phyloP scores from a whole-genome alignment of 192 early-diverging fungal genomes.

The Pilobolus umbonatus region DNA sequence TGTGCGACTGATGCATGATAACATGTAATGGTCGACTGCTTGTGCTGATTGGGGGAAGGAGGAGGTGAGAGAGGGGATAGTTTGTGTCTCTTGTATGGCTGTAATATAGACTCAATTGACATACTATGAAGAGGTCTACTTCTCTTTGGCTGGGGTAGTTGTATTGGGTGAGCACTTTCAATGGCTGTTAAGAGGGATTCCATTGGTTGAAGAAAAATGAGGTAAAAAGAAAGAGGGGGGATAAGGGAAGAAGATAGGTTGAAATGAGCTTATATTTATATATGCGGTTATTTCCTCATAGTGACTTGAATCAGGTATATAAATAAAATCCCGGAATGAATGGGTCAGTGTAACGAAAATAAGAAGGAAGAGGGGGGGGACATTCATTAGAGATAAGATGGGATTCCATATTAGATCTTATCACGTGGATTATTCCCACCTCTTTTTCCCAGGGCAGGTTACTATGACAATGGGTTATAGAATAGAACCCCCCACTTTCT shows the following conservation, averaged over 20 bases:
- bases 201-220: conserved; percentile 16
- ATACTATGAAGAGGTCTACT: conserved; percentile 12
- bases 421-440: conserved; percentile 14
- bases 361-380: conserved; percentile 14
- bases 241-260: background rate
- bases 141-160: conserved; percentile 10
- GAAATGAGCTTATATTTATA: background rate
- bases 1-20: conserved; percentile 82
- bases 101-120: conserved; percentile 30
- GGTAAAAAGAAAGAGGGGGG: background rate
- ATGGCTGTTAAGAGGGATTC: conserved; percentile 28
- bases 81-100: conserved; percentile 1
- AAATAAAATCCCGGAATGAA: background rate
- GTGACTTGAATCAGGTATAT: background rate
- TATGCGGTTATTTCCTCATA: background rate
- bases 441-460: background rate
- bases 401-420: conserved; percentile 15
- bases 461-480: too few species aligned
- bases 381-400: conserved; percentile 10
- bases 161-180: conserved; percentile 25
- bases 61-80: conserved; percentile 1
- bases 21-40: conserved; percentile 74
- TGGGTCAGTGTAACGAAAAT: conserved; percentile 23
- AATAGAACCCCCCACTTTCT: too few species aligned
- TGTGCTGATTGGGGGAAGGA: conserved; percentile 4